Evolutionary conservation across 768 basidiomycete genomes (phyloP).

Genomic region (Psilocybe subaeruginosa): DNA sequence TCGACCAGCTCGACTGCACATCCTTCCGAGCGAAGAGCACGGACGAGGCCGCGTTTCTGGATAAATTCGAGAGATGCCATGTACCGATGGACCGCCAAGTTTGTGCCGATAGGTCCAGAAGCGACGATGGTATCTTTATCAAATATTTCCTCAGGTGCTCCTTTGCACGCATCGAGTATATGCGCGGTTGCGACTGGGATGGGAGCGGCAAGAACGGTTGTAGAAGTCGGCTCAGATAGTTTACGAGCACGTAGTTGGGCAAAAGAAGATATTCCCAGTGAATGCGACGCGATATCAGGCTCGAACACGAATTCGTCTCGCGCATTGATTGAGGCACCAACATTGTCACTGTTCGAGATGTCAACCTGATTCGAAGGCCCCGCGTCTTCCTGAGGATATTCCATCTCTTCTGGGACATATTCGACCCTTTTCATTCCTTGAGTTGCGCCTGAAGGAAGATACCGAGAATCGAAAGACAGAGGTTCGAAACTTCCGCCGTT

Average conservation of each 20-base stretch:
- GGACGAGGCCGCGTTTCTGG: constrained; percentile 67
- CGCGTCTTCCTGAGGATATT: neutral
- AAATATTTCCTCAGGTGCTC: constrained; percentile 43
- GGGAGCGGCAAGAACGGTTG: constrained; percentile 8
- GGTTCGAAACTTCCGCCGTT: constrained; percentile 12
- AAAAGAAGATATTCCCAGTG: constrained; percentile 39
- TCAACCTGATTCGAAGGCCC: neutral
- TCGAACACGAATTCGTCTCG: constrained; percentile 4
- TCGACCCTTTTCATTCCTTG: neutral
- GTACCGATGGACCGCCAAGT: constrained; percentile 57
- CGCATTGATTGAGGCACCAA: neutral
- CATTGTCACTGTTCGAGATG: neutral
- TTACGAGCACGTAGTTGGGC: constrained; percentile 43
- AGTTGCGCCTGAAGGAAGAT: neutral
- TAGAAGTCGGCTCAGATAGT: constrained; percentile 21
- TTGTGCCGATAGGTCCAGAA: constrained; percentile 32
- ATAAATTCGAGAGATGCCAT: constrained; percentile 70
- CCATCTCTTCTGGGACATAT: neutral
- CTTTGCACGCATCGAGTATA: neutral
- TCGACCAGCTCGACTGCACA: constrained; percentile 65
- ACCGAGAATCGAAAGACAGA: constrained; percentile 13
- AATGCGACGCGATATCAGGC: constrained; percentile 28
- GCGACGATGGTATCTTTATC: constrained; percentile 48
- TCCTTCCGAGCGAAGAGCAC: constrained; percentile 43
- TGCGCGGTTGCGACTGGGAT: neutral